Conservation (phyloP, 169 alveolate species). For the Plasmodium reichenowi region DNA sequence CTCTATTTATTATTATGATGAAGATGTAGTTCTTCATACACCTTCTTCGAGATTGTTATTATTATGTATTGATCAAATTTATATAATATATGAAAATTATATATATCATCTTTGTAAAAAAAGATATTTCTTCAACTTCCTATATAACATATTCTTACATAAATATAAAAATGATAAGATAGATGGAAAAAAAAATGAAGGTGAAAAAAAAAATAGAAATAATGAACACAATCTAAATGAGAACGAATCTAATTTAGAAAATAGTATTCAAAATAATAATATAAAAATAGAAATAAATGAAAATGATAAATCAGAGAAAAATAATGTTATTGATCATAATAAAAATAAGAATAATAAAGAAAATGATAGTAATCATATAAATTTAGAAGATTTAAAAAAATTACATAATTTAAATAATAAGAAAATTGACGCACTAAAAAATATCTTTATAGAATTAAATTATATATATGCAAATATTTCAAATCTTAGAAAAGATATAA, state of each 20-base stretch:
- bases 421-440: conserved; percentile 29
- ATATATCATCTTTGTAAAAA: conserved; percentile 68
- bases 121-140: conserved; percentile 51
- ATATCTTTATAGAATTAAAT: conserved; percentile 56
- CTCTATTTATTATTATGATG: conserved; percentile 60
- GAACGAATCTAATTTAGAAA: neutral
- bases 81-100: conserved; percentile 71
- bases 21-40: conserved; percentile 19
- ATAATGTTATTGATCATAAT: neutral
- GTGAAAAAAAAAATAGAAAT: neutral
- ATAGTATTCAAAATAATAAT: neutral
- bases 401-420: conserved; percentile 35
- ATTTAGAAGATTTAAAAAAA: conserved; percentile 44
- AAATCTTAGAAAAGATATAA: conserved; percentile 60
- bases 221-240: neutral
- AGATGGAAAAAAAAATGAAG: neutral
- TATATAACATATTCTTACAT: conserved; percentile 33
- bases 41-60: conserved; percentile 68
- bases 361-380: conserved; percentile 10
- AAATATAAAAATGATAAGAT: conserved; percentile 3
- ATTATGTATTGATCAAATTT: conserved; percentile 71
- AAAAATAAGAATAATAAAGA: conserved; percentile 4
- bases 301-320: neutral
- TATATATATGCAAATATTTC: conserved; percentile 54
- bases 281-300: neutral